phyloP scores from a whole-genome alignment of 148 eudicot species.

The Rhododendron mucronatum region DNA sequence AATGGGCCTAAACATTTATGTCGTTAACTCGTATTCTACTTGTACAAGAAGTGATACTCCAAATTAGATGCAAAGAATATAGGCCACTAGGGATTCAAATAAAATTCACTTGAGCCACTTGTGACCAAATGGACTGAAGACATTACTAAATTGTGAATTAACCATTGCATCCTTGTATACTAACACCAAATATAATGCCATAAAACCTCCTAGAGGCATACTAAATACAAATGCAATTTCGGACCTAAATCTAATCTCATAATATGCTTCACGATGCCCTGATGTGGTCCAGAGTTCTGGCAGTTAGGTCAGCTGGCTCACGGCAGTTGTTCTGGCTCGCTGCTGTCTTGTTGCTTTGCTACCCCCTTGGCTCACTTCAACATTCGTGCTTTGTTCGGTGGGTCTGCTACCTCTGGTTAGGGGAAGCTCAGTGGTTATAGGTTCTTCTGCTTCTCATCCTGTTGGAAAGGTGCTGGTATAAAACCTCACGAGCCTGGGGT shows the following conservation, averaged over 20 bases:
- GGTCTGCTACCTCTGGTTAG: not conserved
- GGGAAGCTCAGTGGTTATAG: not conserved
- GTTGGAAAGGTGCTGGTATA: not conserved
- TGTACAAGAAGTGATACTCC: not conserved
- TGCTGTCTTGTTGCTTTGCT: not conserved
- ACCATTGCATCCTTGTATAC: not conserved
- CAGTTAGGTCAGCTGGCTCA: not conserved
- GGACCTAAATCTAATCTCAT: not conserved
- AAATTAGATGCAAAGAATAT: not conserved
- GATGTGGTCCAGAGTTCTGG: not conserved
- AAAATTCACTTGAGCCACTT: not conserved
- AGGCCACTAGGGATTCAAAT: not conserved
- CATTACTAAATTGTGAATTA: not conserved
- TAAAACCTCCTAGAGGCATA: not conserved
- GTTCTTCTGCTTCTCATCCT: not conserved
- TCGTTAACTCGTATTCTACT: not conserved
- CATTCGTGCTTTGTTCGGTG: not conserved
- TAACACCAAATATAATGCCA: not conserved
- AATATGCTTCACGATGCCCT: not conserved
- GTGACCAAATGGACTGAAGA: not conserved
- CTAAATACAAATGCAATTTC: not conserved
- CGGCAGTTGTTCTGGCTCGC: not conserved
- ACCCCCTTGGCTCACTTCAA: not conserved
- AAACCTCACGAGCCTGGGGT: not conserved
- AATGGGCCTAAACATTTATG: not conserved